These are phyloP conservation scores for Lactarius pseudohatsudake DNA, from an alignment of 768 basidiomycete species.

Conservation along the genomic window DNA sequence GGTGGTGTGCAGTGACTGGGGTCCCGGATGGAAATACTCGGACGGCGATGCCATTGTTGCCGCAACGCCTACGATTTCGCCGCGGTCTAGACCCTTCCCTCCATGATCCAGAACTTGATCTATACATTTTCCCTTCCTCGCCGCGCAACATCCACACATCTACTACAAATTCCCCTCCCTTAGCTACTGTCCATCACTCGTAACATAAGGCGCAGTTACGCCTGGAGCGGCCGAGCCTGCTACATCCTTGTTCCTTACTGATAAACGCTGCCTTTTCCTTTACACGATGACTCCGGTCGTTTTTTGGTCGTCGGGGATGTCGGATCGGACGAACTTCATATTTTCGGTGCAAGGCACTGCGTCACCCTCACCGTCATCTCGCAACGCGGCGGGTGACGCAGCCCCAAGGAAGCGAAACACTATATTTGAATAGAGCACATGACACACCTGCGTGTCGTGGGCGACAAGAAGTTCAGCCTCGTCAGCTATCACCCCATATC, in stretches of 20 bases:
- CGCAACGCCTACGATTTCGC: slow-evolving; percentile 29
- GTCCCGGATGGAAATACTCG: not conserved
- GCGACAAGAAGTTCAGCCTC: slow-evolving; percentile 6
- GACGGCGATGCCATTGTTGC: slow-evolving; percentile 15
- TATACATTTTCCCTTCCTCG: slow-evolving; percentile 10
- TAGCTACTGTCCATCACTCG: slow-evolving; percentile 7
- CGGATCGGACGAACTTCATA: not conserved
- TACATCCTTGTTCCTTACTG: not conserved
- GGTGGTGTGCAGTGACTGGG: slow-evolving; percentile 10
- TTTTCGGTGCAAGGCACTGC: slow-evolving; percentile 4
- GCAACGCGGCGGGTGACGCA: slow-evolving; percentile 16
- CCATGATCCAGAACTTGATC: slow-evolving; percentile 24
- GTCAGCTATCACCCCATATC: slow-evolving; percentile 16
- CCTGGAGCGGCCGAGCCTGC: slow-evolving; percentile 17
- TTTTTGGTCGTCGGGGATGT: not conserved
- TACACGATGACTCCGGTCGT: not conserved
- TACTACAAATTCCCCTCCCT: slow-evolving; percentile 19
- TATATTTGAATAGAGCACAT: slow-evolving; percentile 14
- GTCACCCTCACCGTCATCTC: slow-evolving; percentile 15
- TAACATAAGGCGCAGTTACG: not conserved
- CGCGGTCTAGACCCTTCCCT: slow-evolving; percentile 22
- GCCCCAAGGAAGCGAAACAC: not conserved
- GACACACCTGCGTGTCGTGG: slow-evolving; percentile 10
- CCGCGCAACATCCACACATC: slow-evolving; percentile 20
- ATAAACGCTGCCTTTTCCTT: not conserved